These are phyloP conservation scores for Biscutella laevigata DNA, from an alignment of 441 rosid genomes.

Conservation along the genomic window DNA sequence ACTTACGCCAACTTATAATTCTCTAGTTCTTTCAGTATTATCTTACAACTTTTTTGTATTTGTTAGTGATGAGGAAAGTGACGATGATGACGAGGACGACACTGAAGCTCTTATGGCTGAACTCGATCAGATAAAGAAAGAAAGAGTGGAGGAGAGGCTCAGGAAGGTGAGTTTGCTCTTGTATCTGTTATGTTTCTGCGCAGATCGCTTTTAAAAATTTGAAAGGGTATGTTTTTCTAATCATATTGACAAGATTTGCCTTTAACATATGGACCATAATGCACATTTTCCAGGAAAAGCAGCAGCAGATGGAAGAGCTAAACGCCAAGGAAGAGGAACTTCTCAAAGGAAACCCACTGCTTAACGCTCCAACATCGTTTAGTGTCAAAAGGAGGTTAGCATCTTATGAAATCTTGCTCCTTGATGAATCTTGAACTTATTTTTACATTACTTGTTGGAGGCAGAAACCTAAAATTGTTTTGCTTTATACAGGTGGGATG, in stretches of 20 bases:
- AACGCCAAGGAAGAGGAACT: conserved; percentile 87
- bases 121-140: conserved; percentile 93
- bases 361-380: conserved; percentile 70
- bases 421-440: not conserved
- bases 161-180: conserved; percentile 45
- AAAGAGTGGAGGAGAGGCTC: conserved; percentile 88
- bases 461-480: not conserved
- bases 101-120: conserved; percentile 88
- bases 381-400: conserved; percentile 77
- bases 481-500: conserved; percentile 72
- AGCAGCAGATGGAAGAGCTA: conserved; percentile 70
- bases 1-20: not conserved
- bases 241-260: not conserved
- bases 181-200: not conserved
- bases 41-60: not conserved
- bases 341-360: conserved; percentile 84
- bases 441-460: not conserved
- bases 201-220: not conserved
- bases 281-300: conserved; percentile 47
- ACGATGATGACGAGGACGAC: conserved; percentile 79
- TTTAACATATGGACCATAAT: not conserved
- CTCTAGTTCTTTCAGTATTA: not conserved
- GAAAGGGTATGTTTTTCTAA: not conserved
- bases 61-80: conserved; percentile 40
- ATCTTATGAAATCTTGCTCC: not conserved